A percentile compares a stretch with the other conserved stretches of the same genome.
phyloP scores from a whole-genome alignment of 2,329 filamentous ascomycete species.

The Fusarium verticillioides region DNA sequence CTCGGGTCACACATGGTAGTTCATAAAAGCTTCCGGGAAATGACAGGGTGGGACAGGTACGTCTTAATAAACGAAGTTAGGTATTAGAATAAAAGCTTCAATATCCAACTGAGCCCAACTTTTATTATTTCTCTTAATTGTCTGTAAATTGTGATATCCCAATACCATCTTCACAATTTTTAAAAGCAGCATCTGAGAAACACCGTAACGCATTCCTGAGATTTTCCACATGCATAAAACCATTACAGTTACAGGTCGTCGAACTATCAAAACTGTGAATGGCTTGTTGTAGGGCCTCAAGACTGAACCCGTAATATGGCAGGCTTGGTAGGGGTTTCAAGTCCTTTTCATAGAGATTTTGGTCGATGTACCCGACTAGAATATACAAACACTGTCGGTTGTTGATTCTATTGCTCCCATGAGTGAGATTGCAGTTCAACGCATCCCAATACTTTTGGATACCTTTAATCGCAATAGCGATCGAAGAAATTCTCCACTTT shows the following conservation, averaged over 20 bases:
- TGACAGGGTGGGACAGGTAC: background rate
- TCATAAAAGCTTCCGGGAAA: background rate
- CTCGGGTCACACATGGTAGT: background rate
- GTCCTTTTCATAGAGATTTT: accelerated
- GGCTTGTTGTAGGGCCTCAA: accelerated
- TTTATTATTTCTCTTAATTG: background rate
- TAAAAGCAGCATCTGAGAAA: accelerated
- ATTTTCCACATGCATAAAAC: background rate
- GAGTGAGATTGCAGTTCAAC: accelerated
- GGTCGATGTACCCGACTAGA: background rate
- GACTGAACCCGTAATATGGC: background rate
- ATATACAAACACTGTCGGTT: background rate
- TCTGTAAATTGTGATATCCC: background rate
- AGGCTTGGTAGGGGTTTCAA: background rate
- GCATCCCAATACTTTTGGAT: background rate
- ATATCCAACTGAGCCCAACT: background rate
- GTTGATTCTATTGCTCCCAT: accelerated
- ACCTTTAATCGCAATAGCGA: accelerated
- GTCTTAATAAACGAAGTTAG: no score
- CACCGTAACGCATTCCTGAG: accelerated
- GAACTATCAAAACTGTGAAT: accelerated
- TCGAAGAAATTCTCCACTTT: accelerated
- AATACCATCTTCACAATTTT: background rate
- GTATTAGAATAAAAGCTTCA: background rate
- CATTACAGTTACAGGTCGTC: background rate